Base-by-base conservation (phyloP, 2,329 filamentous ascomycete species). In the Neofusicoccum parvum region DNA sequence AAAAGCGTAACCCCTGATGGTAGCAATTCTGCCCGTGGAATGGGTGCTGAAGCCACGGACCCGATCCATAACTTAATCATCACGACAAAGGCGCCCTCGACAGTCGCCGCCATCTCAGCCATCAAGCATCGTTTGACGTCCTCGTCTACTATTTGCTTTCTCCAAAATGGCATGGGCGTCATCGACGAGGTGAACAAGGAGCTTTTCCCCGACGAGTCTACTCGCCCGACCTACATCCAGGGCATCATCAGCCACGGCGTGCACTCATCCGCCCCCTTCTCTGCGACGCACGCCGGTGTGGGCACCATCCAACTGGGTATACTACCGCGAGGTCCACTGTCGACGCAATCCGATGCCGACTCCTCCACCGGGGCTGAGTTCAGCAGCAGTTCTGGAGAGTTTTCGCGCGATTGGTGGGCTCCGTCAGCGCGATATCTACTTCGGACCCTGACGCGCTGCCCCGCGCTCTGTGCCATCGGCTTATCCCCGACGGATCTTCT, bases 121-220 rank as follows among this genome's bases (percentile, higher is more conserved):
- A 86, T 96, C 62, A 83, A 88, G 2, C 84, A 87, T 68, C 86
- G 92, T 10, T 79, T 96, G n/a, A 83, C 86, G 49, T 80, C 85
- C 2, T 80, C 87, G 34, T 92, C 90, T 1, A 91, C 92, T 0
- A 85, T 97, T 7, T 87, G 91, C 66, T 85, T 96, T 64, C 76
- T 96, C 65, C 90, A 92, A 65, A 91, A 94, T 68, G 92, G 94
- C 0, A 86, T 98, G 77, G 94, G 95, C 0, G 81, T 92, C 1
- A 82, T 92, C n/a, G 93, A 98, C 56, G 85, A 88, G 56, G 83
- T 97, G 46, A 92, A 92, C 71, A 78, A 84, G 39, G 77, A 84
- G 11, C 76, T 96, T 34, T 97, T 97, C 70, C 84, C 86, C 0
- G 85, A 94, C 67, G 82, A 86, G 0, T 75, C 79, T 0, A 81